Percentiles rank a stretch among this genome's conserved stretches.
Conservation (phyloP, 352 stramenopile genomes). For the Globisporangium polare region DNA sequence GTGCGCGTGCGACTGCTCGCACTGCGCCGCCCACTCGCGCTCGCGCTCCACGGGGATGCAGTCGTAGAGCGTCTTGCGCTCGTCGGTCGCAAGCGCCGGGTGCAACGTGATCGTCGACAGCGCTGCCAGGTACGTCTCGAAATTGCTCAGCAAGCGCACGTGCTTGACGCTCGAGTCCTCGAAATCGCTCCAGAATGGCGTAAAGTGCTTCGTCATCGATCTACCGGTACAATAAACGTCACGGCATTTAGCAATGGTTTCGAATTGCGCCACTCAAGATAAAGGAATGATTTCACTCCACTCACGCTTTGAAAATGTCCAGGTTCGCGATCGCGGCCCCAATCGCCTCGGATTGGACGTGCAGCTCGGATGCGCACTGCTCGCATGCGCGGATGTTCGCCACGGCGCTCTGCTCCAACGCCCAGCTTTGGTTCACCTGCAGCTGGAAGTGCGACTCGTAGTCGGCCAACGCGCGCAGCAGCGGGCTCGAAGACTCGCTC, state of each 20-base stretch:
- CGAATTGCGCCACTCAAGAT: background rate
- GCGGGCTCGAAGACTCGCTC: slow-evolving; percentile 73
- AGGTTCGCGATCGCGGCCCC: slow-evolving; percentile 71
- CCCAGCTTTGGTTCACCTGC: slow-evolving; percentile 64
- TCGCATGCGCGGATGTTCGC: slow-evolving; percentile 61
- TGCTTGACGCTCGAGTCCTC: slow-evolving; percentile 50
- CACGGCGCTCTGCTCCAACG: slow-evolving; percentile 43
- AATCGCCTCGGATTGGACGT: slow-evolving; percentile 70
- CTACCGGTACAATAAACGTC: slow-evolving; percentile 10
- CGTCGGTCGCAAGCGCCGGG: slow-evolving; percentile 45
- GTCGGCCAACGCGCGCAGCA: slow-evolving; percentile 73
- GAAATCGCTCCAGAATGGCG: slow-evolving; percentile 79
- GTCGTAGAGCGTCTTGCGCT: slow-evolving; percentile 70
- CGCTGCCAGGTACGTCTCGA: slow-evolving; percentile 61
- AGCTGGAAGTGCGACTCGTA: slow-evolving; percentile 83
- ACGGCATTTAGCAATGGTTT: background rate
- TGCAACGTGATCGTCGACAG: slow-evolving; percentile 63
- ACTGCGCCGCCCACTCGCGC: slow-evolving; percentile 72
- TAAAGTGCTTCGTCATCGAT: slow-evolving; percentile 82
- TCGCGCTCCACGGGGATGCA: slow-evolving; percentile 82
- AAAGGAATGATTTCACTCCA: background rate
- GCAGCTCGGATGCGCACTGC: slow-evolving; percentile 43
- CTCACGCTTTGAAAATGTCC: slow-evolving; percentile 62
- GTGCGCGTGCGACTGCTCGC: slow-evolving; percentile 70
- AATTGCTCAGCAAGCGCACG: slow-evolving; percentile 54